phyloP scores from a whole-genome alignment of 345 rosid species.

The Balakata baccata region DNA sequence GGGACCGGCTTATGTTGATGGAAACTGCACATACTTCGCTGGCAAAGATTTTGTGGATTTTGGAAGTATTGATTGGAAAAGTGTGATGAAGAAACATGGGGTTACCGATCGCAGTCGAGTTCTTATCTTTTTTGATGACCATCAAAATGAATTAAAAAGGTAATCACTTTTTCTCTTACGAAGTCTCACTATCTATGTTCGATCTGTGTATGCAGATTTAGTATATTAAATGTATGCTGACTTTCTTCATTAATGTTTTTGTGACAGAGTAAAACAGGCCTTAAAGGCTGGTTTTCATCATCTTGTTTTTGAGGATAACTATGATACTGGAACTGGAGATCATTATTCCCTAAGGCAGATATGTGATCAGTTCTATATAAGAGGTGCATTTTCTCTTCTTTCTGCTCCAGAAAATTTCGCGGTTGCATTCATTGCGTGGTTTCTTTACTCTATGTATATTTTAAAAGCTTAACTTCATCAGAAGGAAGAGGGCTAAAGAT shows the following conservation, averaged over 20 bases:
- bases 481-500: background rate
- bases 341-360: slow-evolving; percentile 97
- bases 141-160: slow-evolving; percentile 97
- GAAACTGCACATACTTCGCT: slow-evolving; percentile 90
- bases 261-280: slow-evolving; percentile 77
- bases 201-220: background rate
- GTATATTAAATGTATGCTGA: slow-evolving; percentile 3
- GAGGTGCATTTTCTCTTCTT: slow-evolving; percentile 42
- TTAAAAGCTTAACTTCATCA: too few relatives aligned
- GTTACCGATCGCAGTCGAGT: slow-evolving; percentile 59
- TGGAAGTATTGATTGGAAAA: slow-evolving; percentile 82
- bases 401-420: background rate
- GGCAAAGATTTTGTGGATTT: slow-evolving; percentile 97
- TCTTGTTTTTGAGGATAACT: slow-evolving; percentile 96
- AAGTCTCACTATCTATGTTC: background rate
- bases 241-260: slow-evolving; percentile 17
- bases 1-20: slow-evolving; percentile 98
- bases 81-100: slow-evolving; percentile 59
- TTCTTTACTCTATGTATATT: too few relatives aligned
- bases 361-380: slow-evolving; percentile 84
- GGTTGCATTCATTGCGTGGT: background rate
- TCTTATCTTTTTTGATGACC: slow-evolving; percentile 90
- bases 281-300: slow-evolving; percentile 74
- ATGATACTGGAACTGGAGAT: slow-evolving; percentile 98
- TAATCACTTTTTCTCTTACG: slow-evolving; percentile 17